Conservation (phyloP, 1,284 basidiomycete species). For the Ganoderma meredithae region DNA sequence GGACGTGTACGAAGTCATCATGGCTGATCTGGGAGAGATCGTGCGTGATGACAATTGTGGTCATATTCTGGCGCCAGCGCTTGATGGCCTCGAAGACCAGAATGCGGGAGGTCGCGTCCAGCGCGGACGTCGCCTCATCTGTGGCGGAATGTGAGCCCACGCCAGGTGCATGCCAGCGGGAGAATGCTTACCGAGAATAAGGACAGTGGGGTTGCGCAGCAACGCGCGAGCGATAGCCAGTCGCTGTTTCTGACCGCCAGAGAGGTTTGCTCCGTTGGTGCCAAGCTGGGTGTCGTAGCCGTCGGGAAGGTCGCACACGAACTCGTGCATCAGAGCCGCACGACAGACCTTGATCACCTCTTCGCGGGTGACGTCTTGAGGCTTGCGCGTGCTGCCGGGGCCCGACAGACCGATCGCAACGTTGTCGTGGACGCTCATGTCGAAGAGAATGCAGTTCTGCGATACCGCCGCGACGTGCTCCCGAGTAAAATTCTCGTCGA, state of each 20-base stretch:
- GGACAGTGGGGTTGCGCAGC: conserved; percentile 86
- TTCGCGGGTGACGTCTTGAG: conserved; percentile 61
- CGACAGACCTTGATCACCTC: conserved; percentile 86
- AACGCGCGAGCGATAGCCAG: conserved; percentile 91
- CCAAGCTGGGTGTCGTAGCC: conserved; percentile 91
- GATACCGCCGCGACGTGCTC: conserved; percentile 81
- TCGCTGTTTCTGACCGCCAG: conserved; percentile 94
- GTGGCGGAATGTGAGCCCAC: conserved; percentile 17
- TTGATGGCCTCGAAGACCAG: conserved; percentile 92
- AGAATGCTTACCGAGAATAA: conserved; percentile 83
- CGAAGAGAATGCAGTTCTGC: conserved; percentile 84
- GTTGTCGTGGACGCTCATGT: conserved; percentile 88
- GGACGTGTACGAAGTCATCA: conserved; percentile 91
- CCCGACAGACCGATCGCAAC: conserved; percentile 82
- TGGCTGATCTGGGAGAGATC: conserved; percentile 86
- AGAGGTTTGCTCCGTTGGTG: conserved; percentile 77
- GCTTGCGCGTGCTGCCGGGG: conserved; percentile 48
- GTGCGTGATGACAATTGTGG: conserved; percentile 97
- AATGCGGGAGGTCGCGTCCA: conserved; percentile 89
- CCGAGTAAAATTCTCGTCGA: conserved; percentile 81
- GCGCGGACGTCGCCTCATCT: conserved; percentile 97
- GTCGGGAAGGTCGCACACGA: conserved; percentile 81
- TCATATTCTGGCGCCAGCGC: conserved; percentile 81
- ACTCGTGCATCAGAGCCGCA: conserved; percentile 90
- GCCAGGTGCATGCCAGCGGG: conserved; percentile 27